Evolutionary conservation across 345 rosid genomes (phyloP).

Genomic region (Carallia brachiata): DNA sequence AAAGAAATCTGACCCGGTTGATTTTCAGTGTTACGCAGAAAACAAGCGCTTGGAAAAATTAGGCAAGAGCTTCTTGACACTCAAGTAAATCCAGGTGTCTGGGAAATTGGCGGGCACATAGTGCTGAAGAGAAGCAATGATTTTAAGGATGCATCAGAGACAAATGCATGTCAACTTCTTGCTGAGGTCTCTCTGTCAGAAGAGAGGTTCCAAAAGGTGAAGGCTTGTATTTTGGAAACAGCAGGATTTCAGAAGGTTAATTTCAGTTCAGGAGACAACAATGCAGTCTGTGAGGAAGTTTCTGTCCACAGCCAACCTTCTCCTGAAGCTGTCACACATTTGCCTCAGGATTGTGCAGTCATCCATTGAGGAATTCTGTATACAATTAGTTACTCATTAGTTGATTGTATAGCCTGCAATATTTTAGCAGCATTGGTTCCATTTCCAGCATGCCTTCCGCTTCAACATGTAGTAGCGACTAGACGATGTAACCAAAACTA

Average conservation of each 20-base stretch:
- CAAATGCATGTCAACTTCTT: not conserved
- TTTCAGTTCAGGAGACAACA: not conserved
- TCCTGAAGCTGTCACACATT: slow-evolving; percentile 4
- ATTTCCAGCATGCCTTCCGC: too few relatives aligned
- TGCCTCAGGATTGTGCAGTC: slow-evolving; percentile 18
- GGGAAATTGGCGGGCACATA: slow-evolving; percentile 1
- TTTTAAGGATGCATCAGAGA: not conserved
- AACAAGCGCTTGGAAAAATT: slow-evolving; percentile 1
- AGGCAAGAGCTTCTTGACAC: not conserved
- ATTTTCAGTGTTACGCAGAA: slow-evolving; percentile 1
- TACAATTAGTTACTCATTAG: too few relatives aligned
- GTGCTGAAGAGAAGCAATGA: not conserved
- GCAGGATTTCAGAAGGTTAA: slow-evolving; percentile 17
- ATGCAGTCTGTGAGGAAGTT: slow-evolving; percentile 10
- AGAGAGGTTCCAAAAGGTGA: not conserved
- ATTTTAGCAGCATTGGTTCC: too few relatives aligned
- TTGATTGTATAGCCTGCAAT: too few relatives aligned
- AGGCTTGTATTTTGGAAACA: not conserved
- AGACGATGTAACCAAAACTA: too few relatives aligned
- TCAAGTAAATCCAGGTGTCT: slow-evolving; percentile 1
- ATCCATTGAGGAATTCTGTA: slow-evolving; percentile 1
- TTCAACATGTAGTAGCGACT: too few relatives aligned
- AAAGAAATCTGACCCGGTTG: not conserved
- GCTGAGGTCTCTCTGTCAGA: not conserved
- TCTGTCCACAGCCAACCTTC: slow-evolving; percentile 6